phyloP scores from a whole-genome alignment of 305 asterid species.

The Fraxinus dipetala region DNA sequence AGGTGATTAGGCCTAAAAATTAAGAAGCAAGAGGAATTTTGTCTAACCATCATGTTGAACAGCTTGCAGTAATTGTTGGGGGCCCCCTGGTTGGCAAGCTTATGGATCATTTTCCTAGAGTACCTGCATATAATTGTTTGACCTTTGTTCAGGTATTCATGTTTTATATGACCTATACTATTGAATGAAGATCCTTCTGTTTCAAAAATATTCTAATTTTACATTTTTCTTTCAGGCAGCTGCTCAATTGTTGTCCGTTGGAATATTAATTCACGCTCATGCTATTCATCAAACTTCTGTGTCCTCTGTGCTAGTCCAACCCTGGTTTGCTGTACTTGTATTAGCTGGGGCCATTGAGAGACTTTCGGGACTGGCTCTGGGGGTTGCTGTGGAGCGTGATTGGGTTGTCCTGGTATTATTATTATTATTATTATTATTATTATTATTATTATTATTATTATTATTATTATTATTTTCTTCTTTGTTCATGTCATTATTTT shows the following conservation, averaged over 20 bases:
- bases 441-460: constrained; percentile 21
- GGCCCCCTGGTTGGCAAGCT: constrained; percentile 90
- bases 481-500: constrained; percentile 1
- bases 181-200: constrained; percentile 20
- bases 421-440: background rate
- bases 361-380: constrained; percentile 85
- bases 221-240: constrained; percentile 59
- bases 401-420: constrained; percentile 82
- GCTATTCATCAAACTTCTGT: constrained; percentile 37
- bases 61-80: constrained; percentile 88
- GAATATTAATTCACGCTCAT: constrained; percentile 80
- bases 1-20: constrained; percentile 14
- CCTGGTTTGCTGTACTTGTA: constrained; percentile 82
- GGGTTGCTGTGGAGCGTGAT: constrained; percentile 97
- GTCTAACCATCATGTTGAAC: constrained; percentile 34
- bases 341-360: constrained; percentile 81
- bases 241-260: constrained; percentile 81
- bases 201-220: background rate
- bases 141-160: constrained; percentile 61
- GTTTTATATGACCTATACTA: constrained; percentile 4
- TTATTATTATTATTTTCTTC: constrained; percentile 6
- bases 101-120: constrained; percentile 89
- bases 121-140: constrained; percentile 73
- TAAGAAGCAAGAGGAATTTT: constrained; percentile 25
- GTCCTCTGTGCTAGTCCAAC: constrained; percentile 62